Evolutionary conservation across 495 filamentous ascomycete genomes (phyloP), one percentile per base, ranked within the genome.

Genomic region (Xylaria flabelliformis): DNA sequence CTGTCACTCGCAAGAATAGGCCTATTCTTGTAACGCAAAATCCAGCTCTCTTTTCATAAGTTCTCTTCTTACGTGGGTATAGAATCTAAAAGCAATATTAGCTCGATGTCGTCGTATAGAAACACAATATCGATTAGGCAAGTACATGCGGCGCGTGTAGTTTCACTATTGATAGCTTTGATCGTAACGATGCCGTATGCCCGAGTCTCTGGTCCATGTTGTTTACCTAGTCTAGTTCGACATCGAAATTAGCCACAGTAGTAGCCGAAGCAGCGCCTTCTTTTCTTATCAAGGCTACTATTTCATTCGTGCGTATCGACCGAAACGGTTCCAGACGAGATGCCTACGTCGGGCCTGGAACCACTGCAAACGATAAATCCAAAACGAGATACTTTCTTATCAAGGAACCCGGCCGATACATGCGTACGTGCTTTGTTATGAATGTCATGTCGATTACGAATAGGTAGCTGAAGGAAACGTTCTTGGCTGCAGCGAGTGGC

Each of bases 401-500:
- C 13, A 3, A 46, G 13, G 19, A 21, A 21, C 19, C 17, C 13
- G 41, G 46, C 29, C 64, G 29, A 41, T 21, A 61, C n/a, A 61
- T 34, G 58, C 21, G 58, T 39, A 61, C 19, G 29, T n/a, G 55
- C 29, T 36, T 15, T 34, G 29, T 36, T 19, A 34, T 36, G 26
- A 59, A 36, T 19, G 19, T 58, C 29, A 61, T 3, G 34, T 61
- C 34, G 39, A 61, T 21, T 34, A 21, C 8, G 29, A n/a, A 44
- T 44, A 26, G 36, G 32, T 61, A 29, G 61, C 58, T 61, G 58
- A 61, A 34, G 34, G 6, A n/a, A 21, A 24, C 3, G 5, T 39
- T 64, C 61, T 64, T 64, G 61, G 61, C 61, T 64, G 61, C 61
- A 64, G 36, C 12, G 36, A 12, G 61, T 13, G 61, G 21, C 39